Conservation (phyloP, 495 filamentous ascomycete genomes). For the Penicillium arizonense region DNA sequence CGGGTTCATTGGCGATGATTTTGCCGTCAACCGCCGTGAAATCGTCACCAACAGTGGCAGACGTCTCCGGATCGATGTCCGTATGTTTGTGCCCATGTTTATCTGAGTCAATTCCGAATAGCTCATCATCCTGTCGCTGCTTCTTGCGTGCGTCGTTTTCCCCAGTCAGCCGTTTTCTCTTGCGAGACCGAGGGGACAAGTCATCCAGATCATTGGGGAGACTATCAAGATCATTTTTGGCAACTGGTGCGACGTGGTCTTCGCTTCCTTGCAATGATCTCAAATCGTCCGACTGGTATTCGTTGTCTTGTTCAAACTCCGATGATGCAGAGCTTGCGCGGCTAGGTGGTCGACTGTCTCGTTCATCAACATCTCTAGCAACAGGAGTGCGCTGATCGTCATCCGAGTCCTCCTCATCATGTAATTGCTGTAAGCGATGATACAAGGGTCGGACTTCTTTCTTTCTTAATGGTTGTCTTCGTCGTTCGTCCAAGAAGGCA, state of each 20-base stretch:
- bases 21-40: conserved; percentile 1
- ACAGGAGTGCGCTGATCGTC: conserved; percentile 58
- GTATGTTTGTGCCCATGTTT: conserved; percentile 8
- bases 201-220: conserved; percentile 8
- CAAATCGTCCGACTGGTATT: conserved; percentile 35
- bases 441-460: conserved; percentile 55
- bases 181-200: conserved; percentile 53
- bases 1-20: conserved; percentile 3
- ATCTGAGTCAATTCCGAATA: conserved; percentile 55
- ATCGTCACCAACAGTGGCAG: background rate
- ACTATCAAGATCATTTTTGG: conserved; percentile 1
- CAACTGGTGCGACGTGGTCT: background rate
- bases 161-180: conserved; percentile 66
- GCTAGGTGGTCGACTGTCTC: conserved; percentile 77
- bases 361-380: conserved; percentile 73
- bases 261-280: conserved; percentile 12
- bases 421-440: conserved; percentile 54
- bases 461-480: conserved; percentile 56
- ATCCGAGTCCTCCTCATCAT: conserved; percentile 62
- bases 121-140: conserved; percentile 72
- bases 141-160: conserved; percentile 64
- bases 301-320: conserved; percentile 61
- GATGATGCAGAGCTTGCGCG: conserved; percentile 70
- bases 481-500: conserved; percentile 74
- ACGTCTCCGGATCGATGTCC: background rate